Evolutionary conservation across 495 filamentous ascomycete genomes (phyloP).

Genomic region (Articulospora tetracladia): DNA sequence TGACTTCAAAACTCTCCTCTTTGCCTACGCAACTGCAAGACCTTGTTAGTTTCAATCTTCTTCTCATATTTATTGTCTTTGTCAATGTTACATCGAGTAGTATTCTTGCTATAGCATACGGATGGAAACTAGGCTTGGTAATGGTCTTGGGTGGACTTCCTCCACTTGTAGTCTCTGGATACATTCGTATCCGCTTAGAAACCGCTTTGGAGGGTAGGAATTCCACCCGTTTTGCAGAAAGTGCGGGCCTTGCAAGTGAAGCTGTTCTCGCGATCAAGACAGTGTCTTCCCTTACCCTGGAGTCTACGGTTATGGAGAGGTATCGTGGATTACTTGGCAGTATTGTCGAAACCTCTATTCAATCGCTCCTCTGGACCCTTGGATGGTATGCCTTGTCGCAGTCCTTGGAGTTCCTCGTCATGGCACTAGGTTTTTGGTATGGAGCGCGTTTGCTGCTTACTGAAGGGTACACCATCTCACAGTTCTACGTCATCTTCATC

Average conservation of each 20-base stretch:
- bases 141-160: constrained; percentile 46
- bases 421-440: constrained; percentile 66
- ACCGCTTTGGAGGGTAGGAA: constrained; percentile 43
- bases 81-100: constrained; percentile 42
- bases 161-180: constrained; percentile 42
- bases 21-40: constrained; percentile 3
- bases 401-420: constrained; percentile 49
- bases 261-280: constrained; percentile 52
- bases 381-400: constrained; percentile 52
- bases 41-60: constrained; percentile 29
- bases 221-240: constrained; percentile 46
- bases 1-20: constrained; percentile 39
- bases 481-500: constrained; percentile 63
- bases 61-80: constrained; percentile 28
- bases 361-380: constrained; percentile 35
- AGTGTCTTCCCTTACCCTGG: constrained; percentile 48
- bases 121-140: constrained; percentile 59
- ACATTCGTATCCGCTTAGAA: constrained; percentile 47
- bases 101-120: constrained; percentile 52
- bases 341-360: constrained; percentile 29
- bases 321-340: constrained; percentile 42
- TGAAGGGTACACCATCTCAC: constrained; percentile 50
- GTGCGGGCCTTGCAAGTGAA: constrained; percentile 50
- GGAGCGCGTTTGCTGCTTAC: constrained; percentile 50
- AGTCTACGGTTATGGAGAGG: constrained; percentile 34